A percentile compares a stretch with the other conserved stretches of the same genome.
Conservation (phyloP, 768 basidiomycete species). For the Trametes maxima region DNA sequence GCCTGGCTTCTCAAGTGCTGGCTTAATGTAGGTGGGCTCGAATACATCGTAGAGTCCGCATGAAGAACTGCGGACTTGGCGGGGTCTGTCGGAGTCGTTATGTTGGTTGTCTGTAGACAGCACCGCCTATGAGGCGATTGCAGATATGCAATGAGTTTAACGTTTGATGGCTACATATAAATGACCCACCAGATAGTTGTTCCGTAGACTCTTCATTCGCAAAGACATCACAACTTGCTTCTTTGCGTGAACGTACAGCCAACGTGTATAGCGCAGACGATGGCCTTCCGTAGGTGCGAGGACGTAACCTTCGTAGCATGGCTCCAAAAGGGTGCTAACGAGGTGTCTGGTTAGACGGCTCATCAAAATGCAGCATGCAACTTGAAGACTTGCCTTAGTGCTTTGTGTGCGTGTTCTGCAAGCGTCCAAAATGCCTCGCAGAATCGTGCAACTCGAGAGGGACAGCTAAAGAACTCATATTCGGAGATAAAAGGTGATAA, state of each 20-base stretch:
- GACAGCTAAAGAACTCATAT: constrained; percentile 2
- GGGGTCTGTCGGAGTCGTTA: no score
- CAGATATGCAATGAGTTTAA: no score
- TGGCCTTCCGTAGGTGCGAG: background rate
- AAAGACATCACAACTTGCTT: background rate
- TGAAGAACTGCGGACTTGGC: background rate
- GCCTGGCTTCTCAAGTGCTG: constrained; percentile 2
- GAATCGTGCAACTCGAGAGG: constrained; percentile 4
- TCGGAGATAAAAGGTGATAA: constrained; percentile 7
- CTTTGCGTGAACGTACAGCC: background rate
- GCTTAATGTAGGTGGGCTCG: constrained; percentile 10
- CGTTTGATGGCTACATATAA: no score
- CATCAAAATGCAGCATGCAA: background rate
- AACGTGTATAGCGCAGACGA: no score
- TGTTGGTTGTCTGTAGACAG: no score
- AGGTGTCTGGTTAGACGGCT: background rate
- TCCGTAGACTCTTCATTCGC: background rate
- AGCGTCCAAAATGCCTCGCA: constrained; percentile 16
- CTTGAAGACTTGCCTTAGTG: no score
- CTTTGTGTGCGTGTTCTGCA: constrained; percentile 1
- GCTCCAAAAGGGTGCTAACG: background rate
- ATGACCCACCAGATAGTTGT: background rate
- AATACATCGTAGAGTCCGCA: constrained; percentile 15
- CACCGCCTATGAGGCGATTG: no score
- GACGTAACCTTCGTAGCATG: background rate